A percentile compares a stretch with the other conserved stretches of the same genome.
Evolutionary conservation across 2,329 filamentous ascomycete genomes (phyloP).

Genomic region (Sporothrix globosa): DNA sequence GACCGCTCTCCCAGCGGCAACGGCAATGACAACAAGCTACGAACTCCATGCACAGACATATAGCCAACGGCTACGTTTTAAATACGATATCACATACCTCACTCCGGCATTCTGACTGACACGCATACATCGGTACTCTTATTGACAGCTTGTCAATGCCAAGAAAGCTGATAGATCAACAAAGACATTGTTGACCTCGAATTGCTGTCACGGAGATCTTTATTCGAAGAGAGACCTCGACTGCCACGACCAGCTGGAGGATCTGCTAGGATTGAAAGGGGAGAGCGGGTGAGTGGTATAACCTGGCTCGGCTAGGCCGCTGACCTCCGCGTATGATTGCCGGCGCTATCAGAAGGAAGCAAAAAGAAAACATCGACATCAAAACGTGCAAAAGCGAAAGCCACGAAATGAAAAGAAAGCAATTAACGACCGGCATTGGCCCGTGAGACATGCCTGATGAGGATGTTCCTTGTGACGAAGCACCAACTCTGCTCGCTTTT

Average conservation of each 20-base stretch:
- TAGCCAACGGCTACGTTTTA: neutral
- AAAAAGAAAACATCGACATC: neutral
- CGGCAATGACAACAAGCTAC: neutral
- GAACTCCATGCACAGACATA: neutral
- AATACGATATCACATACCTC: neutral
- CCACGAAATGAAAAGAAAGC: neutral
- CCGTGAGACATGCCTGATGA: conserved; percentile 23
- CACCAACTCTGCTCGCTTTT: neutral
- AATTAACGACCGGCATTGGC: conserved; percentile 1
- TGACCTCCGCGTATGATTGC: conserved; percentile 3
- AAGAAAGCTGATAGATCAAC: conserved; percentile 1
- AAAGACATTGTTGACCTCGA: neutral
- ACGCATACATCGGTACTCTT: neutral
- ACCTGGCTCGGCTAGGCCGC: conserved; percentile 14
- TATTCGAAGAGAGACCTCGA: conserved; percentile 4
- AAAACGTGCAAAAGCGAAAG: neutral
- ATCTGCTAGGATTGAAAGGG: neutral
- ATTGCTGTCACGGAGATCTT: neutral
- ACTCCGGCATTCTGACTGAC: neutral
- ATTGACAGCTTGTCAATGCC: neutral
- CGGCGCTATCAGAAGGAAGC: neutral
- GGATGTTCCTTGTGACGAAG: conserved; percentile 9
- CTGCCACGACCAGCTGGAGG: neutral
- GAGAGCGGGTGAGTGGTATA: conserved; percentile 9
- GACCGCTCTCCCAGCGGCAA: neutral